Conservation (phyloP, 768 basidiomycete species). For the Fistulinella prunicolor region DNA sequence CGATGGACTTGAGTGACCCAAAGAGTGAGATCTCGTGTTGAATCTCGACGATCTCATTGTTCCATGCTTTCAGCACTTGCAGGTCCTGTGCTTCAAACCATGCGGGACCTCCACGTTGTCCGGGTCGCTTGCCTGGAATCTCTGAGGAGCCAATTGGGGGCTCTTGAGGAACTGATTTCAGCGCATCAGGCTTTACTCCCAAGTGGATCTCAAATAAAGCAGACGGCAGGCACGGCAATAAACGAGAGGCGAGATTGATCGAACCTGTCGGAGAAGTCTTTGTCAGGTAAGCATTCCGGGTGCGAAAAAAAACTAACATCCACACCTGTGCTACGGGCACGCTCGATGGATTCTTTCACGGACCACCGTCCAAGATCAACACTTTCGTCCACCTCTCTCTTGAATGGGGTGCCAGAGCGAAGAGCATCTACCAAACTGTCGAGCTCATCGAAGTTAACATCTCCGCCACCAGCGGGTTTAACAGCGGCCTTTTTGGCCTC, state of each 20-base stretch:
- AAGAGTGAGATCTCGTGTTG: slow-evolving; percentile 84
- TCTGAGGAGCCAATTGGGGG: slow-evolving; percentile 45
- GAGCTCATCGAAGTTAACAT: slow-evolving; percentile 34
- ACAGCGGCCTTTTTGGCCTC: slow-evolving; percentile 63
- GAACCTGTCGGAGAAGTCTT: slow-evolving; percentile 51
- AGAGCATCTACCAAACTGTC: slow-evolving; percentile 49
- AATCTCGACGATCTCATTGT: slow-evolving; percentile 74
- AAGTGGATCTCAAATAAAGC: slow-evolving; percentile 80
- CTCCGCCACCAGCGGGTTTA: slow-evolving; percentile 25
- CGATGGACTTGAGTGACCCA: slow-evolving; percentile 75
- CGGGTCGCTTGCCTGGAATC: slow-evolving; percentile 36
- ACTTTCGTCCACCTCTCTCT: slow-evolving; percentile 45
- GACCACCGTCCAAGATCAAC: slow-evolving; percentile 58
- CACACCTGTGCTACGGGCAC: slow-evolving; percentile 74
- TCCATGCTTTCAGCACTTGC: slow-evolving; percentile 71
- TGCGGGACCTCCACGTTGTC: slow-evolving; percentile 46
- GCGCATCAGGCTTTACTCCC: slow-evolving; percentile 65
- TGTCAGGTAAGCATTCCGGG: slow-evolving; percentile 43
- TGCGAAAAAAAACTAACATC: slow-evolving; percentile 30
- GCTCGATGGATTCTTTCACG: slow-evolving; percentile 72
- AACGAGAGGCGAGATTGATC: slow-evolving; percentile 73
- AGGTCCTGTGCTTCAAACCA: slow-evolving; percentile 87
- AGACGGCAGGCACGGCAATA: slow-evolving; percentile 69
- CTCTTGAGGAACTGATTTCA: slow-evolving; percentile 63
- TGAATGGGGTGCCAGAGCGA: slow-evolving; percentile 26